Conservation (phyloP, 192 early-diverging fungal genomes). For the Coemansia sp. region DNA sequence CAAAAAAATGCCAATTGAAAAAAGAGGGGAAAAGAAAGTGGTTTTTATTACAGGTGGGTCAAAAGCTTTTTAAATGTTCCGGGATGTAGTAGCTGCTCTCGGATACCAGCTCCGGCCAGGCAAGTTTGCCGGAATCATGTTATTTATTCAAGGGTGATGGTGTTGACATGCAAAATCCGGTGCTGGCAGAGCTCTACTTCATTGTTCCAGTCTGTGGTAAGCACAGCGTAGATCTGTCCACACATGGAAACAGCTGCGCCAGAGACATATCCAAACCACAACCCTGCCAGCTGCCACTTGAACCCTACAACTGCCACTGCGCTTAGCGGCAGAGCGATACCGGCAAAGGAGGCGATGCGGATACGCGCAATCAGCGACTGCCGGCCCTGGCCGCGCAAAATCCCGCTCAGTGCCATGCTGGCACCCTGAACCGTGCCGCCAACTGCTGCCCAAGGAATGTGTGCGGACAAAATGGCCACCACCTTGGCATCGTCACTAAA, state of each 20-base stretch:
- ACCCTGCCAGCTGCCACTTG: slow-evolving; percentile 60
- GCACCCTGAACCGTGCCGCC: slow-evolving; percentile 51
- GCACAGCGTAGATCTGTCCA: slow-evolving; percentile 24
- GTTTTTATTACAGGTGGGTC: too few relatives aligned
- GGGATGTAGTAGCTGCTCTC: too few relatives aligned
- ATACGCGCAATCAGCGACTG: slow-evolving; percentile 55
- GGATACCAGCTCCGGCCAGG: too few relatives aligned
- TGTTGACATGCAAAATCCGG: slow-evolving; percentile 9
- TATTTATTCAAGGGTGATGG: too few relatives aligned
- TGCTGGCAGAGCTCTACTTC: slow-evolving; percentile 45
- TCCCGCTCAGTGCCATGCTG: slow-evolving; percentile 59
- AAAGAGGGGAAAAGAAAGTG: background rate
- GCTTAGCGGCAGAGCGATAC: slow-evolving; percentile 52
- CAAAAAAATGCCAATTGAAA: slow-evolving; percentile 5
- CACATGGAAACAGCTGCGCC: slow-evolving; percentile 18
- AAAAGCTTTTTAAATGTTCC: too few relatives aligned
- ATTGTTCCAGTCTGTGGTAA: slow-evolving; percentile 39
- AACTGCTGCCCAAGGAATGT: slow-evolving; percentile 37
- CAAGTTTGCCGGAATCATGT: too few relatives aligned
- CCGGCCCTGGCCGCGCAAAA: slow-evolving; percentile 58
- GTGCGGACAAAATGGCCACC: slow-evolving; percentile 16
- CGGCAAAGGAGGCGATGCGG: slow-evolving; percentile 47
- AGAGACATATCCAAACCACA: slow-evolving; percentile 63
- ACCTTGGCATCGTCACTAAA: slow-evolving; percentile 43
- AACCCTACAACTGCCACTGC: slow-evolving; percentile 42